Percentiles rank a stretch among this genome's conserved stretches.
phyloP scores from a whole-genome alignment of 805 yeast genomes.

The Sugiyamaella floridensis region DNA sequence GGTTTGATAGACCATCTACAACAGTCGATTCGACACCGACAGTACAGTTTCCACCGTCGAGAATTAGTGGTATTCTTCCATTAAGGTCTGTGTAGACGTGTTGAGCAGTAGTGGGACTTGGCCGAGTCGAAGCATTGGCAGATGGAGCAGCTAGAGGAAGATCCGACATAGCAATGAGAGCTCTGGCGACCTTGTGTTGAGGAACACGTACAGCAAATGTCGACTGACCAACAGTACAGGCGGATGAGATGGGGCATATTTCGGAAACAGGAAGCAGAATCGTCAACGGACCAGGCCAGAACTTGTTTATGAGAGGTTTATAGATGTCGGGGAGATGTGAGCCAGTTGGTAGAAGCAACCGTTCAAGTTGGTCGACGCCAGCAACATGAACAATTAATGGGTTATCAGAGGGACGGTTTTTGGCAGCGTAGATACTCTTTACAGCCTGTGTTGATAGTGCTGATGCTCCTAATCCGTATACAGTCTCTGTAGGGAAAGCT shows the following conservation, averaged over 20 bases:
- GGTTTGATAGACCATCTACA: slow-evolving; percentile 75
- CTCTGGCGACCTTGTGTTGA: slow-evolving; percentile 79
- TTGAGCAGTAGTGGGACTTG: slow-evolving; percentile 83
- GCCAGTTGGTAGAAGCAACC: slow-evolving; percentile 43
- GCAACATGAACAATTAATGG: slow-evolving; percentile 90
- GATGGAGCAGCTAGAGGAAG: slow-evolving; percentile 96
- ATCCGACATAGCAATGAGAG: slow-evolving; percentile 75
- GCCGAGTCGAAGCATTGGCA: slow-evolving; percentile 92
- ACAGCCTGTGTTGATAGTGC: slow-evolving; percentile 71
- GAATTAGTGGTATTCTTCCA: slow-evolving; percentile 71
- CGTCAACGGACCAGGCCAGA: slow-evolving; percentile 97
- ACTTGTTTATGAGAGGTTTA: slow-evolving; percentile 50
- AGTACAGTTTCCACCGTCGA: slow-evolving; percentile 84
- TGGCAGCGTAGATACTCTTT: slow-evolving; percentile 70
- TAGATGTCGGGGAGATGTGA: slow-evolving; percentile 60
- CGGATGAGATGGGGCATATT: slow-evolving; percentile 43
- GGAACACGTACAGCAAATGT: slow-evolving; percentile 95
- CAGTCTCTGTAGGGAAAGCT: slow-evolving; percentile 96
- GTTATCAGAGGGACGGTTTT: slow-evolving; percentile 91
- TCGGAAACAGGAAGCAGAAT: slow-evolving; percentile 58
- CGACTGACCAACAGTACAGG: slow-evolving; percentile 79
- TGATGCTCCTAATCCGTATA: slow-evolving; percentile 91
- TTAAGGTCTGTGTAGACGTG: slow-evolving; percentile 79
- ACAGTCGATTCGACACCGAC: slow-evolving; percentile 96
- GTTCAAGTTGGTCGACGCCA: slow-evolving; percentile 61